phyloP scores from a whole-genome alignment of 176 grass and related monocot species.

The Saccharum officinarum region DNA sequence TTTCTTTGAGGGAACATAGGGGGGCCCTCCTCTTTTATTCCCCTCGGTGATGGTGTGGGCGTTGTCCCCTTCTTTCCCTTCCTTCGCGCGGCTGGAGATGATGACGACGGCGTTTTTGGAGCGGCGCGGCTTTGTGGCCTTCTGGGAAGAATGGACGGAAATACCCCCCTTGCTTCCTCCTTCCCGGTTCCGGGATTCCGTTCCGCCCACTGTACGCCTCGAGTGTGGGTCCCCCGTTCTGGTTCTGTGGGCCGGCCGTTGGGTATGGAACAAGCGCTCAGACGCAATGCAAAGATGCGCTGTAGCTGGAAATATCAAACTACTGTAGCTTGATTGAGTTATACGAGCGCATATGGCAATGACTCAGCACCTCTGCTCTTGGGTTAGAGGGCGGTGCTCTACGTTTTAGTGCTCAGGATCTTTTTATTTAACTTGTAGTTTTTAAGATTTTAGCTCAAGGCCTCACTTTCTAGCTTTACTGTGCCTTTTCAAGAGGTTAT shows the following conservation, averaged over 20 bases:
- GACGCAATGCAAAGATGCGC: background rate
- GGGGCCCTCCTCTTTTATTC: background rate
- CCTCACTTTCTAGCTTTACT: too few relatives aligned
- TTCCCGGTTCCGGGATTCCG: background rate
- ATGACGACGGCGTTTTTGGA: background rate
- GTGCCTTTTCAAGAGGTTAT: too few relatives aligned
- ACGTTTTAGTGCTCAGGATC: too few relatives aligned
- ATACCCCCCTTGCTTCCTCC: background rate
- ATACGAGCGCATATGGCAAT: too few relatives aligned
- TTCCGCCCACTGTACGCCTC: background rate
- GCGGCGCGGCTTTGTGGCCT: background rate
- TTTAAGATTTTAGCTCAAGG: too few relatives aligned
- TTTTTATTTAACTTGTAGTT: too few relatives aligned
- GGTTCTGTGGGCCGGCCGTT: background rate
- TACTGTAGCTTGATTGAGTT: too few relatives aligned
- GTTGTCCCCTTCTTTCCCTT: background rate
- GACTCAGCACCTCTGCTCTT: too few relatives aligned
- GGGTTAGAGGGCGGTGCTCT: too few relatives aligned
- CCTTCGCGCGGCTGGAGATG: background rate
- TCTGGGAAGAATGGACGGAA: background rate
- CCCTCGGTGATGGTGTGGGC: background rate
- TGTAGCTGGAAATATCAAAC: background rate
- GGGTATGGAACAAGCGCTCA: too few relatives aligned
- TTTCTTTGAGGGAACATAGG: background rate
- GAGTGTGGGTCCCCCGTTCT: background rate